A percentile compares a stretch with the other conserved stretches of the same genome.
These are phyloP conservation scores for Grigorovia transvaalensis DNA, from an alignment of 805 yeast species.

Conservation along the genomic window DNA sequence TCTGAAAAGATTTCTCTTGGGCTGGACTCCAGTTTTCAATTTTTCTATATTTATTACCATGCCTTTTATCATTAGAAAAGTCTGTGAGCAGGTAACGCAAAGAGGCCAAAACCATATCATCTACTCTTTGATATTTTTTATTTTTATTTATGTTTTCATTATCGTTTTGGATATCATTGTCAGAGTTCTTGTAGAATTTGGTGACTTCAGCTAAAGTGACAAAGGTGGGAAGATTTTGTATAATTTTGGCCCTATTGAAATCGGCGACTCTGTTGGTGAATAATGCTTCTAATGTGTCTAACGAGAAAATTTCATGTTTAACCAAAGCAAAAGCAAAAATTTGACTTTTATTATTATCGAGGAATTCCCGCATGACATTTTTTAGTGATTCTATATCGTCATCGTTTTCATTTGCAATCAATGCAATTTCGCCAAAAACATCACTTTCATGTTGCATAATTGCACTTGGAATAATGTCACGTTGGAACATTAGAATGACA, in stretches of 20 bases:
- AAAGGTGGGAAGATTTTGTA: conserved; percentile 24
- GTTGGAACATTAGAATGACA: conserved; percentile 58
- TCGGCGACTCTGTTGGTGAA: conserved; percentile 23
- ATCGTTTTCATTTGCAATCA: conserved; percentile 19
- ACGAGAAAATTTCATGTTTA: conserved; percentile 23
- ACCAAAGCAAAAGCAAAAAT: conserved; percentile 28
- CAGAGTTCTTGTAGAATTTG: conserved; percentile 20
- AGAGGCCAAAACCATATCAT: conserved; percentile 17
- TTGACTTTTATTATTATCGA: conserved; percentile 25
- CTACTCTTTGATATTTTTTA: neutral
- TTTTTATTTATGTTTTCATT: conserved; percentile 13
- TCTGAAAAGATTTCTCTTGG: conserved; percentile 28
- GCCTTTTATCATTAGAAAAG: conserved; percentile 20
- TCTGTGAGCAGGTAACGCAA: conserved; percentile 21
- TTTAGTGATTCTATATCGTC: conserved; percentile 11
- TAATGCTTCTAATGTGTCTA: conserved; percentile 23
- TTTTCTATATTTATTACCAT: conserved; percentile 20
- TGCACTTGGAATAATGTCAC: conserved; percentile 67
- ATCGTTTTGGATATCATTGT: conserved; percentile 5
- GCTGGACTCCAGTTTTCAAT: conserved; percentile 17
- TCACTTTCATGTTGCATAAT: conserved; percentile 56
- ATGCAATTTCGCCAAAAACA: conserved; percentile 34
- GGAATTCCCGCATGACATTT: conserved; percentile 14
- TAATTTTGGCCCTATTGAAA: conserved; percentile 20
- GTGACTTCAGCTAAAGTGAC: conserved; percentile 26